Evolutionary conservation across 805 yeast species (phyloP).

Genomic region (Metschnikowia continentalis): DNA sequence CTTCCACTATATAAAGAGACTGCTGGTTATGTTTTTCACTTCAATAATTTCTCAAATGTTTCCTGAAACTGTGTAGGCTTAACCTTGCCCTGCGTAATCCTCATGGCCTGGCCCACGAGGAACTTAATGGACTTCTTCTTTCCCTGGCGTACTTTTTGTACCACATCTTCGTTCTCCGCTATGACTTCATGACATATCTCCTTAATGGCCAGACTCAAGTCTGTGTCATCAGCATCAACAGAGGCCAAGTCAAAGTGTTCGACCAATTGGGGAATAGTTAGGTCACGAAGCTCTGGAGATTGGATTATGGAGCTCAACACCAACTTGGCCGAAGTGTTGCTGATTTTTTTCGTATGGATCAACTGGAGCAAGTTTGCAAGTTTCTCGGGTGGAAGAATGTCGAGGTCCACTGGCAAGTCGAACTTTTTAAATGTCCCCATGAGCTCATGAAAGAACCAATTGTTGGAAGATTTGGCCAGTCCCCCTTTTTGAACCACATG

Average conservation of each 20-base stretch:
- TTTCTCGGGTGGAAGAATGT: conserved; percentile 31
- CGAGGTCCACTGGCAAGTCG: conserved; percentile 29
- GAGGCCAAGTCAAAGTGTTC: conserved; percentile 48
- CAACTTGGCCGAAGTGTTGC: conserved; percentile 64
- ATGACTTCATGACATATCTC: conserved; percentile 47
- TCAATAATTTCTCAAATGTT: conserved; percentile 23
- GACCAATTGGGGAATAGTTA: conserved; percentile 42
- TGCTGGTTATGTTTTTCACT: not conserved
- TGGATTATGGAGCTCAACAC: conserved; percentile 59
- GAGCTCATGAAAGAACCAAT: conserved; percentile 82
- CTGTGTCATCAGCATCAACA: conserved; percentile 28
- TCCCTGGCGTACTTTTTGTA: conserved; percentile 52
- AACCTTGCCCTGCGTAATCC: conserved; percentile 62
- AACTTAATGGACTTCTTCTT: conserved; percentile 68
- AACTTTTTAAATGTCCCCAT: conserved; percentile 63
- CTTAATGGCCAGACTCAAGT: conserved; percentile 29
- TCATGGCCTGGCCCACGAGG: conserved; percentile 83
- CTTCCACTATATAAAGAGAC: not conserved
- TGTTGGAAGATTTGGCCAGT: conserved; percentile 29
- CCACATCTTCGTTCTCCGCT: conserved; percentile 47
- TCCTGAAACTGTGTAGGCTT: conserved; percentile 28
- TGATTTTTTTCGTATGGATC: conserved; percentile 47
- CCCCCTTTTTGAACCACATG: conserved; percentile 37
- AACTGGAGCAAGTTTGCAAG: conserved; percentile 53
- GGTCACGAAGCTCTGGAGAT: conserved; percentile 34